Conservation (phyloP, 139 green algal genomes). For the Volvox africanus region DNA sequence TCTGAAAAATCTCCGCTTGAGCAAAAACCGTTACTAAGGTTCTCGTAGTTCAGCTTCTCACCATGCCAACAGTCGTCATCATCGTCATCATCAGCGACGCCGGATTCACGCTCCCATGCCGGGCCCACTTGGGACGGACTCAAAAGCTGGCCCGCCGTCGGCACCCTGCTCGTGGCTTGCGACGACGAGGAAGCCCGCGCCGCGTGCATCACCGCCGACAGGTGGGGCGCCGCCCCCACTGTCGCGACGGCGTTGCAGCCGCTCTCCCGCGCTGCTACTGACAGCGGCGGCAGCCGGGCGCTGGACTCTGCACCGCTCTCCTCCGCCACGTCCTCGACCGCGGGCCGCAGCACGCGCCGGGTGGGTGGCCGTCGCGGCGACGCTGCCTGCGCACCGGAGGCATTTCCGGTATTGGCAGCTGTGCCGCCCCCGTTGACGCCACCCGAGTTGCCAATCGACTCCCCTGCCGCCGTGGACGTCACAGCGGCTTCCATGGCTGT, state of each 20-base stretch:
- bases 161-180: background rate
- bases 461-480: no score
- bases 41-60: background rate
- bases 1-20: no score
- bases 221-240: background rate
- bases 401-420: background rate
- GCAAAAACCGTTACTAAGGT: no score
- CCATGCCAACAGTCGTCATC: conserved; percentile 38
- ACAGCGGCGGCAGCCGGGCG: background rate
- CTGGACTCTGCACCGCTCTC: background rate
- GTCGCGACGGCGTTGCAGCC: background rate
- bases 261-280: background rate
- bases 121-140: background rate
- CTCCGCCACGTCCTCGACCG: conserved; percentile 33
- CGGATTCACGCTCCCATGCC: background rate
- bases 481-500: background rate
- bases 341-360: background rate
- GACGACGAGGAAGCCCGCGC: background rate
- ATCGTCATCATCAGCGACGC: background rate
- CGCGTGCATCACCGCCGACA: background rate
- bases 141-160: background rate
- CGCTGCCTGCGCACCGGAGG: background rate
- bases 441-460: no score
- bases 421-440: background rate
- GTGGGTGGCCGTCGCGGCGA: conserved; percentile 7